phyloP scores from a whole-genome alignment of 148 eudicot species.

The Vaccinium vitisidaea region DNA sequence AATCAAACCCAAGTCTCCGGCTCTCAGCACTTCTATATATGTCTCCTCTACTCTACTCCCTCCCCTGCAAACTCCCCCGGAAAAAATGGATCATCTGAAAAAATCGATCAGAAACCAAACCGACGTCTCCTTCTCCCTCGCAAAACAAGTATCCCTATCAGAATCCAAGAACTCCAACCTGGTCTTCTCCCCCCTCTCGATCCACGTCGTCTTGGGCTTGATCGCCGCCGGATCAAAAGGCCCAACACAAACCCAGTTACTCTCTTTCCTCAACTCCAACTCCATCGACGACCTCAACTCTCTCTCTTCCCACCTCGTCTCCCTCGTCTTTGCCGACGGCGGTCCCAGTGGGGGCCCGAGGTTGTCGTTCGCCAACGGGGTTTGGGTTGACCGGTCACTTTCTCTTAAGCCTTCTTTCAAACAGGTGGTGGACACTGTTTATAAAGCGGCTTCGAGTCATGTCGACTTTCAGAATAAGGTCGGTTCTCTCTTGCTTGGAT shows the following conservation, averaged over 20 bases:
- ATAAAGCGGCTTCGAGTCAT: slow-evolving; percentile 49
- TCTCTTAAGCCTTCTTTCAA: slow-evolving; percentile 49
- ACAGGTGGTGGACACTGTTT: slow-evolving; percentile 46
- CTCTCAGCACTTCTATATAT: no score
- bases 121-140: slow-evolving; percentile 44
- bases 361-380: slow-evolving; percentile 65
- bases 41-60: background rate
- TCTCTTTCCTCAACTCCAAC: slow-evolving; percentile 53
- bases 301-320: slow-evolving; percentile 65
- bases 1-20: no score
- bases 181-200: slow-evolving; percentile 76
- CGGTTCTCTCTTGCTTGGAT: slow-evolving; percentile 8
- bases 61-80: background rate
- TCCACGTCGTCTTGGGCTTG: slow-evolving; percentile 61
- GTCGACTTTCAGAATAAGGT: slow-evolving; percentile 83
- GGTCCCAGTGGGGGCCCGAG: slow-evolving; percentile 56
- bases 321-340: slow-evolving; percentile 56
- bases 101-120: slow-evolving; percentile 61
- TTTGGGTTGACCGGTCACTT: slow-evolving; percentile 66
- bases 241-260: slow-evolving; percentile 60
- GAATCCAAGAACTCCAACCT: slow-evolving; percentile 41
- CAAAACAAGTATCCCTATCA: slow-evolving; percentile 31
- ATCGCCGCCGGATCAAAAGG: slow-evolving; percentile 72
- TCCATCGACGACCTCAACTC: slow-evolving; percentile 59
- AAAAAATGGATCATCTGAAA: slow-evolving; percentile 53